phyloP scores from a whole-genome alignment of 2,329 filamentous ascomycete genomes.

The Cercospora beticola region DNA sequence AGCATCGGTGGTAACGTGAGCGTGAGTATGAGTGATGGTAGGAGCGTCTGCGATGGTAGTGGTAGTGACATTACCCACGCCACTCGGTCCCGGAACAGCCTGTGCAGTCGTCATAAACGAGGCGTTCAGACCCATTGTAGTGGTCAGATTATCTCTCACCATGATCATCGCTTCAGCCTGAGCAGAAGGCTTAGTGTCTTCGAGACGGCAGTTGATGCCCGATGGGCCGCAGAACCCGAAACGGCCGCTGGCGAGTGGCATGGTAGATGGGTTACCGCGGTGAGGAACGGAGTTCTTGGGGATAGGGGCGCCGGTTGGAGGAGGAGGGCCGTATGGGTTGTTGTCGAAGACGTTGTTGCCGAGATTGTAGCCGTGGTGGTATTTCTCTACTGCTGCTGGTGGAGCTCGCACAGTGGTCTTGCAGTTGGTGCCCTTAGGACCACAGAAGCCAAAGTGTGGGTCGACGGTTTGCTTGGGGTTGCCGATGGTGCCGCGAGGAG shows the following conservation, averaged over 20 bases:
- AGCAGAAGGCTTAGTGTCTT: neutral
- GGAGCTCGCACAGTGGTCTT: slow-evolving; percentile 7
- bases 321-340: neutral
- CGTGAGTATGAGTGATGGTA: neutral
- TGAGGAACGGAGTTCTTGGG: neutral
- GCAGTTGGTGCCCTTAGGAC: slow-evolving; percentile 14
- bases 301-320: neutral
- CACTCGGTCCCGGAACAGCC: neutral
- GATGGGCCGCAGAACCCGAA: neutral
- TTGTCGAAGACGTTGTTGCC: neutral
- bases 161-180: neutral
- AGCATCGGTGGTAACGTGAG: neutral
- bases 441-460: slow-evolving; percentile 12
- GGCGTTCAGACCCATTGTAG: neutral
- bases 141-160: neutral
- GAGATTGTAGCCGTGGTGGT: neutral
- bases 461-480: neutral
- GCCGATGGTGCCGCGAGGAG: neutral
- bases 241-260: neutral
- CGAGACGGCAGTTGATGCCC: neutral
- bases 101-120: neutral
- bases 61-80: neutral
- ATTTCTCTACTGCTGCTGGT: neutral
- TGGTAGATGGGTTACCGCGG: neutral
- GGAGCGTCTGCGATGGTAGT: neutral